Percentiles rank a stretch among this genome's conserved stretches.
Evolutionary conservation across 108 stramenopile species (phyloP).

Genomic region (Nitzschia palea): DNA sequence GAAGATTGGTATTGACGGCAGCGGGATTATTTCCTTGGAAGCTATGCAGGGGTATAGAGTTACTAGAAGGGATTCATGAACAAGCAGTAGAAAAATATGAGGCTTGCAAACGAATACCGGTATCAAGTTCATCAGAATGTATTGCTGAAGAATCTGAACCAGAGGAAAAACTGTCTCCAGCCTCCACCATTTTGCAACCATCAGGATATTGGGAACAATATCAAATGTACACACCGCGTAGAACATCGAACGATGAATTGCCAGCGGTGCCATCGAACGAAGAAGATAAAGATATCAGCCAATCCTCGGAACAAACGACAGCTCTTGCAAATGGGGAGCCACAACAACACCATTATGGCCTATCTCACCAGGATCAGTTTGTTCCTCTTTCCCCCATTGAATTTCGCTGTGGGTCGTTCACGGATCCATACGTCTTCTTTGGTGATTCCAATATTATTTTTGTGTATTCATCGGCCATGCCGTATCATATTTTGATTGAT

Average conservation of each 20-base stretch:
- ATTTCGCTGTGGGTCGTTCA: constrained; percentile 71
- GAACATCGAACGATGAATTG: neutral
- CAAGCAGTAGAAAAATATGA: constrained; percentile 39
- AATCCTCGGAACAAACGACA: too few species aligned
- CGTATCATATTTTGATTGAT: constrained; percentile 34
- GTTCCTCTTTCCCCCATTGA: constrained; percentile 63
- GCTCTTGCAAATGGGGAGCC: too few species aligned
- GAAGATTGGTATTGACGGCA: constrained; percentile 70
- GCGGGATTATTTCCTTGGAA: constrained; percentile 71
- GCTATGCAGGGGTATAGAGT: constrained; percentile 65
- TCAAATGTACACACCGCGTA: neutral
- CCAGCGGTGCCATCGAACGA: too few species aligned
- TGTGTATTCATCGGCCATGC: constrained; percentile 73
- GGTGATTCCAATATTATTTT: constrained; percentile 77
- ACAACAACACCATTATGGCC: too few species aligned
- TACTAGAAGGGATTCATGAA: constrained; percentile 59
- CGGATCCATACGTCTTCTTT: constrained; percentile 67
- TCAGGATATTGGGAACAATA: constrained; percentile 4
- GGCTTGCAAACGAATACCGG: constrained; percentile 6
- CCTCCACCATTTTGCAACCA: too few species aligned
- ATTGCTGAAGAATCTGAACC: too few species aligned
- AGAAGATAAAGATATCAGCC: too few species aligned
- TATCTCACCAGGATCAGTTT: too few species aligned
- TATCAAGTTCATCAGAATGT: neutral
- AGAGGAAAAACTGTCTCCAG: too few species aligned